Percentiles rank a stretch among this genome's conserved stretches.
phyloP scores from a whole-genome alignment of 2,329 filamentous ascomycete species.

The Monosporascus sp. region DNA sequence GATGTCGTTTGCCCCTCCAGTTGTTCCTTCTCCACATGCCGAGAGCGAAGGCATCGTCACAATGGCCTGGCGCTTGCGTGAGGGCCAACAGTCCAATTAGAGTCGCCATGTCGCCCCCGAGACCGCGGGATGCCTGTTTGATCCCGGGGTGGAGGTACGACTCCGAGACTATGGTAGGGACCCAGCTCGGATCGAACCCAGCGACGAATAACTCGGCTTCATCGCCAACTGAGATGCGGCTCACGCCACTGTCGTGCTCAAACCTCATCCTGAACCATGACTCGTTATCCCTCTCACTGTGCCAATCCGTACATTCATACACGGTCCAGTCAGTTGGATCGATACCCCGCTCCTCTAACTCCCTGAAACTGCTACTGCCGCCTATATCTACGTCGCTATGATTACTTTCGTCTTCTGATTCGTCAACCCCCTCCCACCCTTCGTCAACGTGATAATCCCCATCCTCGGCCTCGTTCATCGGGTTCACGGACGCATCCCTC shows the following conservation, averaged over 20 bases:
- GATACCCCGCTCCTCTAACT: background rate
- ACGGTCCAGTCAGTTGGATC: background rate
- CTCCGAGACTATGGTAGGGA: slow-evolving; percentile 1
- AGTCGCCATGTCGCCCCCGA: slow-evolving; percentile 1
- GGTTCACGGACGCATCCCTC: background rate
- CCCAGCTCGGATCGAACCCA: background rate
- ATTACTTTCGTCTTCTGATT: background rate
- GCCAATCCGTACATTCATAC: background rate
- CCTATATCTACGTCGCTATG: background rate
- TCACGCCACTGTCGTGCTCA: background rate
- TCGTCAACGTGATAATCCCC: background rate
- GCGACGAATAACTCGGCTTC: background rate
- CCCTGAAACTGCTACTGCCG: background rate
- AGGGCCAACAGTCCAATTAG: slow-evolving; percentile 1
- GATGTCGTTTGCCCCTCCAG: background rate
- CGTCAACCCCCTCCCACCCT: background rate
- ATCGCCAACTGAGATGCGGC: background rate
- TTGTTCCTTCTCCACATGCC: background rate
- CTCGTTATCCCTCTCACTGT: background rate
- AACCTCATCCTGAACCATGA: background rate
- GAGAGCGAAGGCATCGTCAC: background rate
- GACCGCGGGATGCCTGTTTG: background rate
- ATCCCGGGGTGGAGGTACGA: background rate
- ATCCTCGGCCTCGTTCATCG: background rate
- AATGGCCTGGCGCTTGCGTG: background rate